Base-by-base conservation (phyloP, 345 rosid species). In the Gossypium ekmanianum region DNA sequence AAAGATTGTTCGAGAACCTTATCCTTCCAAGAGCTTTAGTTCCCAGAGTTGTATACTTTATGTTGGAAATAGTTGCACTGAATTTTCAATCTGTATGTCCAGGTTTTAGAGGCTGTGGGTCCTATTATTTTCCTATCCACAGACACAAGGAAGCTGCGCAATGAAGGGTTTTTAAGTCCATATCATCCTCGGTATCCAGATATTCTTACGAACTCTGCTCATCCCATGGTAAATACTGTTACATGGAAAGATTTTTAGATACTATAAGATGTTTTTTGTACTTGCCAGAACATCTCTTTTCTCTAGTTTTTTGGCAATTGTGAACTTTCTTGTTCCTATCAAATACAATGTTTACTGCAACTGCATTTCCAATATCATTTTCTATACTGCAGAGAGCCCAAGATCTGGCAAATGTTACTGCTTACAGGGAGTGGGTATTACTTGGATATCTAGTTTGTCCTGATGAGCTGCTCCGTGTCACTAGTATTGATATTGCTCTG, bases 51-150 rank as follows among this genome's bases (percentile, higher is more conserved):
- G 4, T n/a, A 50, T 68, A 39, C 1, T 70, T 52, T n/a, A 27
- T 51, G 26, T 51, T 70, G 26, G 73, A 69, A 47, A 26, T 68
- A 50, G 47, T 52, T 24, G 17, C 44, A 44, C 58, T 84, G 67
- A 78, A 27, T 64, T 14, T 80, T 34, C 50, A 56, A 71, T 73
- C 83, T 65, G 41, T 14, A 54, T 81, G 75, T 84, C 76, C 91
- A 95, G 99, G 99, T 95, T 79, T 83, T 95, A 80, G 98, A 95
- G 87, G 99, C 99, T 70, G 97, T 95, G 41, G 99, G 98, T 75
- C 99, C 98, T 61, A 89, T 91, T 68, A 93, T 95, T 81, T 95
- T 93, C 81, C 83, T 95, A 72, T 93, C 97, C 65, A 91, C 94
- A 61, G 99, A 95, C 86, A 93, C 99, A 18, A 88, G 94, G 83